Evolutionary conservation across 2,329 filamentous ascomycete genomes (phyloP).

Genomic region (Xylaria sp.): DNA sequence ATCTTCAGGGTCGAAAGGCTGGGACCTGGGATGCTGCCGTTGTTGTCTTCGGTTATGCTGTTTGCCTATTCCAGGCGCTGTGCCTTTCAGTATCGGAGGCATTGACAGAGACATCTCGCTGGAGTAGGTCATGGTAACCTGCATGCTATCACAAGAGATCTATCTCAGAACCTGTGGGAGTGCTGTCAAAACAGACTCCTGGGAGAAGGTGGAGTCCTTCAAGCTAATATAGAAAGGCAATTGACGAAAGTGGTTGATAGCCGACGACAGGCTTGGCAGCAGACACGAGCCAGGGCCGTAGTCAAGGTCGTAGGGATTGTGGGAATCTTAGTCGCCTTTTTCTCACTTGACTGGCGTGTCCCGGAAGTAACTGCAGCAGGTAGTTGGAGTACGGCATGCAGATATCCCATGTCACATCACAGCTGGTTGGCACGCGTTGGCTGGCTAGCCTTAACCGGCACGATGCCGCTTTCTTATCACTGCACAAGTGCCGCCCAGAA

Average conservation of each 20-base stretch:
- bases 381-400: constrained; percentile 37
- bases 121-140: constrained; percentile 34
- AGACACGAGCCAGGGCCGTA: constrained; percentile 28
- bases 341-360: constrained; percentile 30
- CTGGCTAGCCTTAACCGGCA: constrained; percentile 26
- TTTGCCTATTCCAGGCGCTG: constrained; percentile 29
- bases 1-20: constrained; percentile 65
- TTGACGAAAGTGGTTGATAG: constrained; percentile 11
- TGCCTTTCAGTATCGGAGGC: constrained; percentile 20
- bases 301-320: constrained; percentile 31
- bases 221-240: constrained; percentile 23
- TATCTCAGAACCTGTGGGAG: not conserved
- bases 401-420: constrained; percentile 37
- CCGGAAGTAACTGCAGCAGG: constrained; percentile 29
- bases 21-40: constrained; percentile 41
- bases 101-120: constrained; percentile 25
- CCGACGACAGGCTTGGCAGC: constrained; percentile 27
- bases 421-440: constrained; percentile 23
- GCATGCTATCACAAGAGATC: constrained; percentile 21
- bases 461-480: constrained; percentile 31
- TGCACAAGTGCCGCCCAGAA: constrained; percentile 17
- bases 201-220: constrained; percentile 19
- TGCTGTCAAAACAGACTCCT: constrained; percentile 10
- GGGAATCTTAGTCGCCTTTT: constrained; percentile 24
- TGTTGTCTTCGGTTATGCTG: constrained; percentile 26